Evolutionary conservation across 1,284 basidiomycete genomes (phyloP), one percentile per base, ranked within the genome.

Genomic region (Amylostereum areolatum): DNA sequence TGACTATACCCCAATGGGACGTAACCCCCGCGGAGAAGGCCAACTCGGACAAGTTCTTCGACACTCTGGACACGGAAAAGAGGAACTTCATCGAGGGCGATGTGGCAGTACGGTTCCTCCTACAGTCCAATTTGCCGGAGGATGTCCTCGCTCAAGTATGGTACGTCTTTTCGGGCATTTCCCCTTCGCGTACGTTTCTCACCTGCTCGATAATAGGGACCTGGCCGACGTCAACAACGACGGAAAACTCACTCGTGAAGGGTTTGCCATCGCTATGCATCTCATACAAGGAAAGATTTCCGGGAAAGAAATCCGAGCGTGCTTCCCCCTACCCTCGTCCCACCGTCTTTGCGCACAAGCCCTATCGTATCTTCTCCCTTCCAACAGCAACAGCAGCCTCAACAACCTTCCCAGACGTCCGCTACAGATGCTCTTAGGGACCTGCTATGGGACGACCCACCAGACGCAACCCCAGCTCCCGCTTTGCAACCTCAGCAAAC

Each of bases 251-350:
- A 92, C 86, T 25, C 81, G 85, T 47, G 96, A 98, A 52, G 92
- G 95, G 29, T 99, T 99, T 66, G 96, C 97, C 2, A 88, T 99
- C 39, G 97, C 95, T 3, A 87, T 97, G 85, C 83, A 96, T 67
- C 78, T 99, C 43, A 98, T 99, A 62, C 91, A 93, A 66, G 79
- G 80, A 58, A 93, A 88, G 64, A 71, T 98, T 2, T 77, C 81
- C 1, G 96, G 96, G n/a, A 83, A 83, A 54, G 85, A 90, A 1
- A 67, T 96, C 27, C 97, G 0, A 54, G 73, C 0, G 67, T 72
- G 27, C 74, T 99, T 12, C 92, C 94, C 1, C 63, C 66, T 27
- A 79, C 81, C 34, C 74, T 99, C 40, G 66, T 97, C 8, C 96
- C 97, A 4, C 94, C 94, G 0, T 80, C 83, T 2, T 75, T 85